Evolutionary conservation across 495 filamentous ascomycete species (phyloP).

Genomic region (Aspergillus nidulans): DNA sequence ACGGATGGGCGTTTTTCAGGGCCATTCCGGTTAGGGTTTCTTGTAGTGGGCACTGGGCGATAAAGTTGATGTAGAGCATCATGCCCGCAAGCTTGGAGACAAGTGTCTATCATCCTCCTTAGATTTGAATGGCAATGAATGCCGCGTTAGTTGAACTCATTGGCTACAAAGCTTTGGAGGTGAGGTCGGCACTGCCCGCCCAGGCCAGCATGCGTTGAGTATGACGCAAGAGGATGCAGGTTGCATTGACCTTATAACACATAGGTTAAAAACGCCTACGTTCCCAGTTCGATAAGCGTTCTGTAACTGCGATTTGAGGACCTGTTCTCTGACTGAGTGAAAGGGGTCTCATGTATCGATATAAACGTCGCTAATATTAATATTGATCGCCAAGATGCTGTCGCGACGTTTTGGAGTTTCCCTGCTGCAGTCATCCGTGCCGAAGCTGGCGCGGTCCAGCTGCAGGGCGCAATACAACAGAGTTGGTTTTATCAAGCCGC

Average conservation of each 20-base stretch:
- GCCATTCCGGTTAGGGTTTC: too few relatives aligned
- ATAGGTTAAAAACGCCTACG: not conserved
- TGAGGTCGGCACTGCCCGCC: not conserved
- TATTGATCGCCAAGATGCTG: not conserved
- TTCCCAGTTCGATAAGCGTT: not conserved
- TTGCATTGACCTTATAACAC: not conserved
- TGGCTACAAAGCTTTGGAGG: not conserved
- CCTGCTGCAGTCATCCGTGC: not conserved
- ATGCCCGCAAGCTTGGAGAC: too few relatives aligned
- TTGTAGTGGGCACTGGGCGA: too few relatives aligned
- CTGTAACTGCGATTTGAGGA: not conserved
- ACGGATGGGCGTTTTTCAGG: too few relatives aligned
- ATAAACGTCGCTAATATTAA: not conserved
- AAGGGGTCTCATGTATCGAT: not conserved
- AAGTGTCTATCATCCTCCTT: not conserved
- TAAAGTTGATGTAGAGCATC: too few relatives aligned
- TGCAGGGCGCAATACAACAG: not conserved
- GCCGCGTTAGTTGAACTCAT: not conserved
- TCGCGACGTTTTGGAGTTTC: not conserved
- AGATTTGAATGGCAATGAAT: not conserved
- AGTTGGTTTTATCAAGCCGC: not conserved
- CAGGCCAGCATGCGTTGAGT: not conserved
- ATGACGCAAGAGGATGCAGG: constrained; percentile 1
- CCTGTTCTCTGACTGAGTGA: not conserved
- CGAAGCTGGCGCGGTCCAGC: not conserved